Base-by-base conservation (phyloP, 805 yeast species). In the Brettanomyces custersianus region DNA sequence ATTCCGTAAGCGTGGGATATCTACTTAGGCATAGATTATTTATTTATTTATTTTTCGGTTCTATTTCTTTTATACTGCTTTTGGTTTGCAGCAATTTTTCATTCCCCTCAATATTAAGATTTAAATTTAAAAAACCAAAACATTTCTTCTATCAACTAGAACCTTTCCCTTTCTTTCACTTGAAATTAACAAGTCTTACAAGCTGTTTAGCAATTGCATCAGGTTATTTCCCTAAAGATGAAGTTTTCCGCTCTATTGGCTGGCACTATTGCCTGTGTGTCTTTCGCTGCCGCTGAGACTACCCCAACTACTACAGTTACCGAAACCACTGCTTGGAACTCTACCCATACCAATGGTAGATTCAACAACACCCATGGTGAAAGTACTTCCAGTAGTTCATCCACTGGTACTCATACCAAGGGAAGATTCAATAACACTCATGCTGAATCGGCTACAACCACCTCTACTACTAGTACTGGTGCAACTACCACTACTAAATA, bases 341-440 rank as follows among this genome's bases (percentile, higher is more conserved):
- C 36, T 72, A 76, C 65, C 31, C 77, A 67, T 57, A 60, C 50
- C 38, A 54, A 51, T 40, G 77, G 77, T 40, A 63, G 63, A 52
- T 72, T 71, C 43, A 65, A 72, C 62, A 67, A 72, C 55, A 70
- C 75, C 36, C 68, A 72, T 35, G 48, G 47, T 37, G 43, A 43
- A 30, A 46, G 47, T 31, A 47, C 44, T 11, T 40, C 51, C 18
- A 48, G 49, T 41, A 62, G 59, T 36, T 41, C 68, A 9, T 54
- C 47, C 22, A 47, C 48, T 51, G 58, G 61, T 33, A 67, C 74
- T 36, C 74, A 67, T 56, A 60, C 50, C 38, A 54, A 51, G 40
- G 77, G 77, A 40, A 63, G 64, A 53, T 72, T 71, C 44, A 65
- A 72, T 61, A 67, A 72, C 54, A 70, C 75, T 19, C 49, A 45